phyloP scores from a whole-genome alignment of 208 protist species.

The Trypanosoma platydactyli region DNA sequence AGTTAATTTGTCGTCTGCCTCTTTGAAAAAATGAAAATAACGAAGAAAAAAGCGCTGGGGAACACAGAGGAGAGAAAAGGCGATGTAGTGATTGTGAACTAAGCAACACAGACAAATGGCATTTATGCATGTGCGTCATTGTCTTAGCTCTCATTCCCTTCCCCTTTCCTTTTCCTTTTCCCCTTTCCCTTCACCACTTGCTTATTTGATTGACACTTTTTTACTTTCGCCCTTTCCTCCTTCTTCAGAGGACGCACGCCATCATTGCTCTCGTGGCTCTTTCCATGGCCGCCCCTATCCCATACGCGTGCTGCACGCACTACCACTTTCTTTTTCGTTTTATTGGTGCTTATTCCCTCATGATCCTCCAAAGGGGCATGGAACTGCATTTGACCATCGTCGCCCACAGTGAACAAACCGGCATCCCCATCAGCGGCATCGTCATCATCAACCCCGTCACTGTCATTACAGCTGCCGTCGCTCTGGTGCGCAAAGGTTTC shows the following conservation, averaged over 20 bases:
- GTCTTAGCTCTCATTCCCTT: not conserved
- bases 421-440: conserved; percentile 11
- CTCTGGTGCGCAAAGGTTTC: not conserved
- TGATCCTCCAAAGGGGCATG: not conserved
- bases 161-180: conserved; percentile 18
- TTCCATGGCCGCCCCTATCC: no score
- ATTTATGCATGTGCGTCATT: not conserved
- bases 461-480: conserved; percentile 9
- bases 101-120: no score
- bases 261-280: no score
- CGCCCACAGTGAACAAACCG: conserved; percentile 43
- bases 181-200: conserved; percentile 22
- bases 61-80: no score
- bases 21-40: not conserved
- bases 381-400: conserved; percentile 50
- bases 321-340: conserved; percentile 13
- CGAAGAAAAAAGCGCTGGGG: not conserved
- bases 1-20: not conserved
- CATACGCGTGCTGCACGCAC: not conserved
- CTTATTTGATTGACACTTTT: conserved; percentile 6
- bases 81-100: no score
- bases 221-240: conserved; percentile 16
- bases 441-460: conserved; percentile 19
- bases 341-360: not conserved
- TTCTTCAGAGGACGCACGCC: conserved; percentile 2